Conservation (phyloP, 2,329 filamentous ascomycete genomes). For the Calonectria hongkongensis region DNA sequence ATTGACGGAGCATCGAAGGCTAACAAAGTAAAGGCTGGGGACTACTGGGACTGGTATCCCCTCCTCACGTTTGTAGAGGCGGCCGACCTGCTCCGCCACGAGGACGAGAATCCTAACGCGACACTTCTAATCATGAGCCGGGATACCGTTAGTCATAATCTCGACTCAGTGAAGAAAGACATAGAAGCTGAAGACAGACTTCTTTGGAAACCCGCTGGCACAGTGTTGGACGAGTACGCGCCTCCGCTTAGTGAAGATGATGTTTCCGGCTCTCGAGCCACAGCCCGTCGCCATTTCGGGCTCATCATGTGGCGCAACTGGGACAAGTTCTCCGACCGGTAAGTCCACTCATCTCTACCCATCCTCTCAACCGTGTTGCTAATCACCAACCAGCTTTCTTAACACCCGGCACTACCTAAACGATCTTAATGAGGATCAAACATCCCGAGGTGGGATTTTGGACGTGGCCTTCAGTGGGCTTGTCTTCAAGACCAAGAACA, state of each 20-base stretch:
- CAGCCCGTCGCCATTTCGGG: conserved; percentile 45
- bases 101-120: conserved; percentile 52
- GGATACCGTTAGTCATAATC: conserved; percentile 28
- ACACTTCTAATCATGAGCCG: conserved; percentile 48
- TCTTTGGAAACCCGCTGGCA: conserved; percentile 1
- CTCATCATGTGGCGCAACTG: conserved; percentile 53
- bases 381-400: conserved; percentile 34
- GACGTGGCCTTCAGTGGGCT: conserved; percentile 47
- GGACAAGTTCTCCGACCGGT: conserved; percentile 51
- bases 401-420: conserved; percentile 26
- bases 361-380: background rate
- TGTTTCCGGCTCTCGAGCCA: background rate
- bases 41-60: conserved; percentile 43
- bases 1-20: background rate
- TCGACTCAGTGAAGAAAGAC: conserved; percentile 3
- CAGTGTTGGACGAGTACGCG: conserved; percentile 46
- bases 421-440: background rate
- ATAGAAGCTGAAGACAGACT: conserved; percentile 34
- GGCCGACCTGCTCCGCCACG: conserved; percentile 46
- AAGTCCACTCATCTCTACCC: background rate
- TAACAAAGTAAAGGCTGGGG: conserved; percentile 44
- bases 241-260: conserved; percentile 37
- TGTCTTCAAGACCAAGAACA: conserved; percentile 45
- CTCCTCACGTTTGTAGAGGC: conserved; percentile 32
- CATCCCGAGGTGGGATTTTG: background rate